Percentiles rank a stretch among this genome's conserved stretches.
Evolutionary conservation across 495 filamentous ascomycete genomes (phyloP).

Genomic region (Penicillium lividum): DNA sequence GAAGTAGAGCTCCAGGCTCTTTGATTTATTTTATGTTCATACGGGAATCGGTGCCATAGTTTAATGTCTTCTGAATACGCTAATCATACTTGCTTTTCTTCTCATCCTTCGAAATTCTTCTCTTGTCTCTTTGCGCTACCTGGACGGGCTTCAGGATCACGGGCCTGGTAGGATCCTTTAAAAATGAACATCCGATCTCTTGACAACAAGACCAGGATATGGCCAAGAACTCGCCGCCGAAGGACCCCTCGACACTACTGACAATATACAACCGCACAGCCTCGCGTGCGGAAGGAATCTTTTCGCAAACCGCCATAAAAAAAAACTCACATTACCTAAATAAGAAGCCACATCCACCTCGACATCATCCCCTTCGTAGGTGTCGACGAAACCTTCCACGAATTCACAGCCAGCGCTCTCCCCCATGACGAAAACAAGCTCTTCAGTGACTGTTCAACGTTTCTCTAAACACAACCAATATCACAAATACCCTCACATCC

Average conservation of each 20-base stretch:
- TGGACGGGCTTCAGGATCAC: no score
- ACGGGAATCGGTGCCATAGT: not conserved
- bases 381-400: no score
- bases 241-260: not conserved
- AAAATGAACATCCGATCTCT: no score
- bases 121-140: no score
- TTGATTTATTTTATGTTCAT: not conserved
- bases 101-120: no score
- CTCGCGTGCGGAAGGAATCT: not conserved
- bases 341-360: not conserved
- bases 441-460: no score
- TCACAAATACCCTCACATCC: no score
- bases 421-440: no score
- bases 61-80: not conserved
- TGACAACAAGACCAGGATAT: no score
- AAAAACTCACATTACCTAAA: not conserved
- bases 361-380: not conserved
- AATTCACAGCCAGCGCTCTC: no score
- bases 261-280: conserved; percentile 1
- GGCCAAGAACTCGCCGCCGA: not conserved
- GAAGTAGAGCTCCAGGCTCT: not conserved
- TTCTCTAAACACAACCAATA: no score
- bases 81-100: not conserved
- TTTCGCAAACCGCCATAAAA: not conserved
- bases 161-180: no score